Percentiles rank a stretch among this genome's conserved stretches.
phyloP scores from a whole-genome alignment of 257 asterid genomes.

The Solanum pennellii region DNA sequence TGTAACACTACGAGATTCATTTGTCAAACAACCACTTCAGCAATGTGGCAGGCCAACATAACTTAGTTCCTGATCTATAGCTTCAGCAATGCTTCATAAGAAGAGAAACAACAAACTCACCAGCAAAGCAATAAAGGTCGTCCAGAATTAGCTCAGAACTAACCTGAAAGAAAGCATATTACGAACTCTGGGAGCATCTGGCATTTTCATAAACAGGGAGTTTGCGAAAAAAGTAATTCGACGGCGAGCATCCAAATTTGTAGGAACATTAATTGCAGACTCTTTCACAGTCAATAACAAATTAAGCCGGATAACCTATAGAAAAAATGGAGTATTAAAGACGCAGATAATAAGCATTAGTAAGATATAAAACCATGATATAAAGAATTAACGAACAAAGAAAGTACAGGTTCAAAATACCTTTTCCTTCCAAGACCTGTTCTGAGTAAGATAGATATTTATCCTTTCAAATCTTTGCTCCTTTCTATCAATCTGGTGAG shows the following conservation, averaged over 20 bases:
- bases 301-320: conserved; percentile 88
- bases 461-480: conserved; percentile 77
- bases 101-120: conserved; percentile 7
- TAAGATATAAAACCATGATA: neutral
- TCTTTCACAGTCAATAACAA: conserved; percentile 93
- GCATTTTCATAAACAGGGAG: conserved; percentile 95
- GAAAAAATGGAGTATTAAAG: conserved; percentile 1
- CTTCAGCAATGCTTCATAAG: neutral
- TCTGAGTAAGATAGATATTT: conserved; percentile 35
- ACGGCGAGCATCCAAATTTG: conserved; percentile 90
- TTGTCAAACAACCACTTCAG: neutral
- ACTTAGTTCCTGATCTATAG: neutral
- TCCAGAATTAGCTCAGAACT: conserved; percentile 19
- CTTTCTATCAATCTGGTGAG: conserved; percentile 25
- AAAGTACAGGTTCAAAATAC: conserved; percentile 19
- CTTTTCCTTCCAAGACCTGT: conserved; percentile 86
- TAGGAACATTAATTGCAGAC: conserved; percentile 92
- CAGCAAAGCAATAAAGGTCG: neutral
- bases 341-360: neutral
- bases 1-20: neutral
- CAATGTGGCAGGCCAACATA: neutral
- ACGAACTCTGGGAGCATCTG: conserved; percentile 89
- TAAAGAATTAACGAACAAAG: neutral
- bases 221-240: conserved; percentile 91
- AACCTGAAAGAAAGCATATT: conserved; percentile 96